These are phyloP conservation scores for Sanghuangporus baumii DNA, from an alignment of 1,284 basidiomycete genomes.

Conservation along the genomic window DNA sequence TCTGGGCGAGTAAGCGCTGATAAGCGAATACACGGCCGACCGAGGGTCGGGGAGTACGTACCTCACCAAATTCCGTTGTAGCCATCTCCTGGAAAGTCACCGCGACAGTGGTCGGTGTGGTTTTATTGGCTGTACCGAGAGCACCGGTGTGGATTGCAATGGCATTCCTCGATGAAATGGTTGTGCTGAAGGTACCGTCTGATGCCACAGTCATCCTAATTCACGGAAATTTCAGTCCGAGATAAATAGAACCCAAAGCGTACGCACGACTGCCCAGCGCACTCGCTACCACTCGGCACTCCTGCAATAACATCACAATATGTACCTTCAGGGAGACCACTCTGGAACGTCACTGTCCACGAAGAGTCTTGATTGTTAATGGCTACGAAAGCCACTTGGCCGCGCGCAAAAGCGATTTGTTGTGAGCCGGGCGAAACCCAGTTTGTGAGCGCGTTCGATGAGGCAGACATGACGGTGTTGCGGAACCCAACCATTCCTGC, in stretches of 20 bases:
- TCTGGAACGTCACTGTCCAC: constrained; percentile 52
- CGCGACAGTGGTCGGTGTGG: constrained; percentile 25
- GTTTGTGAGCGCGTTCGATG: constrained; percentile 34
- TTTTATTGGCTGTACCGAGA: constrained; percentile 18
- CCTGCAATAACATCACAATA: constrained; percentile 65
- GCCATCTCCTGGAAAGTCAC: constrained; percentile 50
- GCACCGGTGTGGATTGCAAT: constrained; percentile 55
- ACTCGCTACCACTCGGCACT: constrained; percentile 31
- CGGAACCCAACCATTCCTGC: constrained; percentile 60
- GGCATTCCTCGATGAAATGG: constrained; percentile 47
- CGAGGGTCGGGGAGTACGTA: constrained; percentile 23
- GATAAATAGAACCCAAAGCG: not conserved
- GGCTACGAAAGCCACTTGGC: constrained; percentile 36
- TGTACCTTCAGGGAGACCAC: constrained; percentile 46
- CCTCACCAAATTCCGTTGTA: constrained; percentile 52
- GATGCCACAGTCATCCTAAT: constrained; percentile 43
- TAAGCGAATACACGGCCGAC: not conserved
- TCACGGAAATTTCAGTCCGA: not conserved
- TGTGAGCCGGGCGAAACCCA: constrained; percentile 52
- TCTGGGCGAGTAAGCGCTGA: constrained; percentile 30
- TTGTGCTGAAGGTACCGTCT: constrained; percentile 46
- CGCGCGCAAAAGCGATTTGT: constrained; percentile 60
- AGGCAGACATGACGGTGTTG: constrained; percentile 40
- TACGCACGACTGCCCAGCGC: constrained; percentile 47
- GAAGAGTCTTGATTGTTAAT: constrained; percentile 56